Evolutionary conservation across 441 rosid species (phyloP), one percentile per base, ranked within the genome.

Genomic region (Erodium chrysanthum): DNA sequence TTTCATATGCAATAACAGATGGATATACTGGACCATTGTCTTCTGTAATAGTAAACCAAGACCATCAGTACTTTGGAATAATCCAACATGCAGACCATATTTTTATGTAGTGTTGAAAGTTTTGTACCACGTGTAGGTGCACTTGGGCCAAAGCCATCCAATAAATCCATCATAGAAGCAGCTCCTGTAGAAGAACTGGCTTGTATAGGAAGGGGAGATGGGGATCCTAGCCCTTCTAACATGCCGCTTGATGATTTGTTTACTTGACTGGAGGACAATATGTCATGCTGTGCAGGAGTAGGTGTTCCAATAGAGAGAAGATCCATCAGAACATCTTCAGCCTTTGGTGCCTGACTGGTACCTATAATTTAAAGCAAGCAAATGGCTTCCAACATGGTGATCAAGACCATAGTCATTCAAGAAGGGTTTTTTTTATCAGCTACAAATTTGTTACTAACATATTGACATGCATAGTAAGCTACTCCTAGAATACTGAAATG

Each of bases 271-370:
- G 84, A 72, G 73, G 88, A 85, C 78, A 88, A 78, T 46, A 88
- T 79, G 74, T 83, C 95, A 68, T 74, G 15, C 18, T 79, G 90
- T 48, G 69, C 80, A 22, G 94, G 84, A 68, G 85, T 17, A 67
- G 75, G 76, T 42, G 90, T 76, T 80, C 96, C 98, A 72, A 92
- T 85, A 58, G 99, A 92, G 75, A 92, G 76, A 67, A 92, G 87
- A 84, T 88, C 98, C 70, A 92, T 74, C 52, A 95, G 85, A 75
- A 84, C 86, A 82, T 95, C 97, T 44, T 93, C 71, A 22, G 87
- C 84, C 79, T 80, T 91, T 64, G 90, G 84, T 74, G 88, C 85
- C 66, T 82, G 87, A 75, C 69, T 84, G 63, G 78, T 61, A 54
- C 83, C 99, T 91, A 70, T 60, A 73, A 72, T 63, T 56, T 40